Base-by-base conservation (phyloP, 2,329 filamentous ascomycete genomes). In the Trichoderma sp. region DNA sequence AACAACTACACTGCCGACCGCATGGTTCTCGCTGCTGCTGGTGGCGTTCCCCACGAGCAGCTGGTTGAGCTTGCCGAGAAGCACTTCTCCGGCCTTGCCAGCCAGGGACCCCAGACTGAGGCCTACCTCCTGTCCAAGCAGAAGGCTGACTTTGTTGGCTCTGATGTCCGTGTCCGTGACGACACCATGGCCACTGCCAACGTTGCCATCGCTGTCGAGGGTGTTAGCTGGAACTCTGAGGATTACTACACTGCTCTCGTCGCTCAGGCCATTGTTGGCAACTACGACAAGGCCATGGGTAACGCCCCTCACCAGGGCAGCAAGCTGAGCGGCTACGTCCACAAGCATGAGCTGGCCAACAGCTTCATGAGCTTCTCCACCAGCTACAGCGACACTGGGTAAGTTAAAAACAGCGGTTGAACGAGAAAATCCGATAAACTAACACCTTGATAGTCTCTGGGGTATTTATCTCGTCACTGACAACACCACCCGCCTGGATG, bases 281-380 rank as follows among this genome's bases (percentile, higher is more conserved):
- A 99, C 91, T 99, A 97, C 91, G 96, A 99, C 87, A 96, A 96
- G 85, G 93, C 96, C 77, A 95, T 98, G 91, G 96, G 97, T 81
- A 97, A 96, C 84, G 96, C 96, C 73, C 92, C 95, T 76, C 96
- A 98, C 87, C 92, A 98, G 81, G 96, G 97, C 79, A 97, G 94
- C 93, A 98, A 97, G 89, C 93, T 99, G 79, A 97, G 94, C 87
- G 91, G 92, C 76, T 94, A 96, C 80, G 92, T 99, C 77, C 93
- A 97, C 88, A 91, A 97, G 85, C 90, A 98, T 86, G 92, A 95
- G 83, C 90, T 99, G 74, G 96, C 96, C 84, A 99, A 97, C 88
- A 98, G 95, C 90, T 99, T 98, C 89, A 99, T 99, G 97, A 97
- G 93, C 87, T 99, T 99, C 87, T 98, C 95, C 76, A 99, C 96